phyloP scores from a whole-genome alignment of 2,329 filamentous ascomycete species.

The Exophiala xenobiotica region DNA sequence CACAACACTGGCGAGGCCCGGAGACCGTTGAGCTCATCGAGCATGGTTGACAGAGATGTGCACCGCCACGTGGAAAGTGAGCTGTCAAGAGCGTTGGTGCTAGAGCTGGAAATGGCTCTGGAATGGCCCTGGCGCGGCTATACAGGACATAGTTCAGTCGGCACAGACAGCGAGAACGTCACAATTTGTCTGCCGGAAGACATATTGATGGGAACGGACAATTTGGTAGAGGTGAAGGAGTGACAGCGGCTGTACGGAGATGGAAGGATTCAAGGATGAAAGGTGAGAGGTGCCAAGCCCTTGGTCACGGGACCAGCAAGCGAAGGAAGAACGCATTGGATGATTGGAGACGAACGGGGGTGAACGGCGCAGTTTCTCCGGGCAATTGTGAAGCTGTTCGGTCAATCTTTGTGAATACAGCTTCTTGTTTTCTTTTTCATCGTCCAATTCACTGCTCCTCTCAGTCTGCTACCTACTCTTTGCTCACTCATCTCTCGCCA shows the following conservation, averaged over 20 bases:
- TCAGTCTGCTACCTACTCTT: not conserved
- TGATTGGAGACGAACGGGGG: too few relatives aligned
- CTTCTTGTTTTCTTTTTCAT: not conserved
- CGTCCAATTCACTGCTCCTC: not conserved
- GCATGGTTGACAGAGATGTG: too few relatives aligned
- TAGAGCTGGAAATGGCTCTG: too few relatives aligned
- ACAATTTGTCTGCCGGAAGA: too few relatives aligned
- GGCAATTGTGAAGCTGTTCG: conserved; percentile 1
- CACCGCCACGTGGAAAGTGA: too few relatives aligned
- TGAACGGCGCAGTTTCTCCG: not conserved
- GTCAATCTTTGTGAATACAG: not conserved
- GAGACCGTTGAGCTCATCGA: too few relatives aligned
- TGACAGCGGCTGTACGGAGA: conserved; percentile 1
- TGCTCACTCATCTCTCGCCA: conserved; percentile 4
- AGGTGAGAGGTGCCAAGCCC: not conserved
- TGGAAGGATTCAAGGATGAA: not conserved
- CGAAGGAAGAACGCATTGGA: not conserved
- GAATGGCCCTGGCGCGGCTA: too few relatives aligned
- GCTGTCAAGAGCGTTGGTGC: too few relatives aligned
- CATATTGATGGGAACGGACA: not conserved
- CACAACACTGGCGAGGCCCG: too few relatives aligned
- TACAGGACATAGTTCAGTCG: too few relatives aligned
- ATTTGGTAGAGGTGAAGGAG: too few relatives aligned
- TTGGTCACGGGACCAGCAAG: not conserved
- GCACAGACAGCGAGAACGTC: too few relatives aligned